Base-by-base conservation (phyloP, 2,329 filamentous ascomycete genomes). In the Talaromyces albobiverticillius region DNA sequence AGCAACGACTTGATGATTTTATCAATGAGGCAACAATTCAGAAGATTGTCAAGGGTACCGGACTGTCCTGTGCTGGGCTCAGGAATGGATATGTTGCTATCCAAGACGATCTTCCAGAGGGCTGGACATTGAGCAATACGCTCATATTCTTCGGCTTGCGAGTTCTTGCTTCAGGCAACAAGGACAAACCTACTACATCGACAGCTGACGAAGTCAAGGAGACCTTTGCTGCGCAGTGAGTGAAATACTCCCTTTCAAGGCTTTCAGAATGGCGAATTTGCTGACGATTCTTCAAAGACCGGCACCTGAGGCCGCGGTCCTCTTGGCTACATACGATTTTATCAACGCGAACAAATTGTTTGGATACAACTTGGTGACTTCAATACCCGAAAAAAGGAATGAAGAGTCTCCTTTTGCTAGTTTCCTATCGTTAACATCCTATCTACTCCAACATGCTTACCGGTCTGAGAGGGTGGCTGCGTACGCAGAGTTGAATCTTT, bases 281-380 rank as follows among this genome's bases (percentile, higher is more conserved):
- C 64, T 71, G 59, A 71, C 55, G 11, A 22, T 40, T 20, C 13
- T 59, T 53, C 49, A 46, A 60, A 95, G 90, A 60, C 94, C 94
- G 1, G 85, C 86, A 2, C 82, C 86, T 55, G 86, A 92, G 69
- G 88, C 90, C 14, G 86, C 92, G 4, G 79, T 95, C 2, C 75
- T 97, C 3, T 79, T 99, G 31, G 86, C 90, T 0, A 87, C 90
- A 0, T 99, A 97, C 68, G 94, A 97, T 69, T 97, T 97, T 68
- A 85, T 86, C 3, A 88, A 95, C 66, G 88, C 92, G 31, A 99
- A 97, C 76, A 97, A 96, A 72, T 79, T 96, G 8, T 97, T 99
- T 71, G 93, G 90, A 70, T 88, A 89, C 68, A 92, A 88, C 62
- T 74, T 99, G 41, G 83, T 96, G 49, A 86, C 83, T 2, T 67